Evolutionary conservation across 78 protist genomes (phyloP), one percentile per base, ranked within the genome.

Genomic region (Polysphondylium violaceum): DNA sequence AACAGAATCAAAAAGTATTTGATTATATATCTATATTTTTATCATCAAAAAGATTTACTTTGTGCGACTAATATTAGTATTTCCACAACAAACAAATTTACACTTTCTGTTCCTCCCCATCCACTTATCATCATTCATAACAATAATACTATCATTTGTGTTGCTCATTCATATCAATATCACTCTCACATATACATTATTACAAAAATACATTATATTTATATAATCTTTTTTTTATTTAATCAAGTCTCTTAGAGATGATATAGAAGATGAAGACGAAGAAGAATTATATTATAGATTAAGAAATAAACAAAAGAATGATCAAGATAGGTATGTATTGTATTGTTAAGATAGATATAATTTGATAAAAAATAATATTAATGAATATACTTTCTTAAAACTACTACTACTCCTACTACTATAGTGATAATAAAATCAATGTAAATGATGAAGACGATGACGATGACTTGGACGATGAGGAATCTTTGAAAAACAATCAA

Each of bases 221-320:
- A 3, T 25, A n/a, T 12, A 59, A 25, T 25, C 36, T 25, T 25
- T 61, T 0, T 33, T 29, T 29, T 67, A 16, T 40, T 23, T 40
- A n/a, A 40, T 38, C 21, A 65, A 67, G 43, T 72, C 89, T 36
- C 64, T 50, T 27, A 47, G 89, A 67, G 89, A 81, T 29, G 89
- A 81, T 56, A 81, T 81, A 3, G 89, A 81, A 17, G 64, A 81
- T 2, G 89, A 81, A 68, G 89, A 81, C 55, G 89, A 81, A 31
- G 89, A 81, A 56, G 89, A 81, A 29, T 38, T 7, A 36, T 81
- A 55, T 44, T 81, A 59, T 67, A 81, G 68, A 41, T 21, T 43
- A 29, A 60, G 74, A 44, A 58, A 81, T 68, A 56, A 68, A 27
- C 89, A 81, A 29, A 51, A 41, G 53, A 47, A 47, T 47, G 8